phyloP scores from a whole-genome alignment of 805 yeast species.

The Diddensiella transvaalensis region DNA sequence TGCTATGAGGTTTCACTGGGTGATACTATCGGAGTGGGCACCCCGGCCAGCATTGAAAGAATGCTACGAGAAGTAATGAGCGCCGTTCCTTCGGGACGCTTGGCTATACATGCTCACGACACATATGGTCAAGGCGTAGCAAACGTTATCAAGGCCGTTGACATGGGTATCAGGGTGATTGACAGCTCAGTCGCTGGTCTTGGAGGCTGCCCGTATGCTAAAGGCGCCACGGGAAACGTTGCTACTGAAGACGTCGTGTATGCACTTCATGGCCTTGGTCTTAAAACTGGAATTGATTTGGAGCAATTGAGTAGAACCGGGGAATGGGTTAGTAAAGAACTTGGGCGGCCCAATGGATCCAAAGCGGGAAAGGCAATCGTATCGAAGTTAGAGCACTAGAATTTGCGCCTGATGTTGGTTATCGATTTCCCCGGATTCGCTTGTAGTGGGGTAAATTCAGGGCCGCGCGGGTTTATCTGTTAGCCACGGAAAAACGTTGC shows the following conservation, averaged over 20 bases:
- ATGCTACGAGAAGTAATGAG: constrained; percentile 27
- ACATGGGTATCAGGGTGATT: constrained; percentile 30
- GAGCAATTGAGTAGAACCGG: constrained; percentile 26
- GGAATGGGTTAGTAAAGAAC: constrained; percentile 26
- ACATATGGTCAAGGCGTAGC: constrained; percentile 36
- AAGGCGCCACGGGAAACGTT: constrained; percentile 34
- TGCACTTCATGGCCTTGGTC: constrained; percentile 30
- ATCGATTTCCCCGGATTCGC: too few species aligned
- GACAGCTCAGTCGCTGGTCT: constrained; percentile 33
- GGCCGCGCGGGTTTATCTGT: too few species aligned
- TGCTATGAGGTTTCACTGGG: constrained; percentile 35
- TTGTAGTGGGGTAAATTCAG: too few species aligned
- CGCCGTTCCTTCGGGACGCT: constrained; percentile 21
- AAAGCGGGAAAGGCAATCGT: constrained; percentile 31
- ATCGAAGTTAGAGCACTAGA: constrained; percentile 11
- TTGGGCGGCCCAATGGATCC: constrained; percentile 28
- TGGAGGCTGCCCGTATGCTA: constrained; percentile 36
- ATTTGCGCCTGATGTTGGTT: too few species aligned
- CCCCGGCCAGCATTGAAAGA: constrained; percentile 27
- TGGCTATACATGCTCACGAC: constrained; percentile 35
- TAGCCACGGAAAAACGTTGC: too few species aligned
- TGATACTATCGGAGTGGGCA: constrained; percentile 35
- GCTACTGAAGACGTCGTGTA: constrained; percentile 34
- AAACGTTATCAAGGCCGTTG: constrained; percentile 30
- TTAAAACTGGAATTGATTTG: constrained; percentile 30